A percentile compares a stretch with the other conserved stretches of the same genome.
Conservation (phyloP, 2,329 filamentous ascomycete species). For the Colletotrichum cereale region DNA sequence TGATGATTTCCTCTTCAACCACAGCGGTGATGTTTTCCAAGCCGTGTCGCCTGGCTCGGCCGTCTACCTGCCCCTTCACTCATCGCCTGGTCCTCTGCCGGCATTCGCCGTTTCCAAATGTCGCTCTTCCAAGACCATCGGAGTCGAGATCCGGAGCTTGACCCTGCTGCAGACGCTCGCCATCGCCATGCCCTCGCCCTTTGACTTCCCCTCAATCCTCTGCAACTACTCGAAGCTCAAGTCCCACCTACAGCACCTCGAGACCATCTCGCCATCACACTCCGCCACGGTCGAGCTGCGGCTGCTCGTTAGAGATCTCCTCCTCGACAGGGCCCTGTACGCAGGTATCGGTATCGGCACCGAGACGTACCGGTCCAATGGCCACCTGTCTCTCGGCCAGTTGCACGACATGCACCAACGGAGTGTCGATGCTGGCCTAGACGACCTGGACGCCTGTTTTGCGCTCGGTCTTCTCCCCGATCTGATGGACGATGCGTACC, state of each 20-base stretch:
- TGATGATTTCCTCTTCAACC: background rate
- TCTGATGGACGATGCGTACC: slow-evolving; percentile 36
- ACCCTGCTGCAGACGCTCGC: slow-evolving; percentile 56
- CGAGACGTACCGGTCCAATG: slow-evolving; percentile 40
- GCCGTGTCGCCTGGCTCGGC: slow-evolving; percentile 47
- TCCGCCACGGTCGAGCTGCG: slow-evolving; percentile 44
- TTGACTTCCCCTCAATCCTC: slow-evolving; percentile 45
- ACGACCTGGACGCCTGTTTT: slow-evolving; percentile 47
- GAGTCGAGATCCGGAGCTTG: slow-evolving; percentile 49
- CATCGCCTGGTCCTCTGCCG: slow-evolving; percentile 39
- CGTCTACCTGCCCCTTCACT: slow-evolving; percentile 43
- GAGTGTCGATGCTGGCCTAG: slow-evolving; percentile 45
- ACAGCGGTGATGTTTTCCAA: slow-evolving; percentile 45
- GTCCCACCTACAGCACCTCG: slow-evolving; percentile 37
- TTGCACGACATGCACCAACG: slow-evolving; percentile 47
- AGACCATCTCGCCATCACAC: slow-evolving; percentile 27
- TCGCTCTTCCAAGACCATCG: slow-evolving; percentile 41
- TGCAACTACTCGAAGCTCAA: slow-evolving; percentile 45
- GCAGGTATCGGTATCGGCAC: slow-evolving; percentile 46
- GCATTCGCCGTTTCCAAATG: slow-evolving; percentile 48
- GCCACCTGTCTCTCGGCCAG: slow-evolving; percentile 40
- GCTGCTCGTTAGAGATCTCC: slow-evolving; percentile 45
- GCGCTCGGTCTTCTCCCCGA: slow-evolving; percentile 44
- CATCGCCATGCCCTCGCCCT: slow-evolving; percentile 49
- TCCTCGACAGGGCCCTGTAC: slow-evolving; percentile 46